These are phyloP conservation scores for Caloboletus inedulis DNA, from an alignment of 1,284 basidiomycete species.

Conservation along the genomic window DNA sequence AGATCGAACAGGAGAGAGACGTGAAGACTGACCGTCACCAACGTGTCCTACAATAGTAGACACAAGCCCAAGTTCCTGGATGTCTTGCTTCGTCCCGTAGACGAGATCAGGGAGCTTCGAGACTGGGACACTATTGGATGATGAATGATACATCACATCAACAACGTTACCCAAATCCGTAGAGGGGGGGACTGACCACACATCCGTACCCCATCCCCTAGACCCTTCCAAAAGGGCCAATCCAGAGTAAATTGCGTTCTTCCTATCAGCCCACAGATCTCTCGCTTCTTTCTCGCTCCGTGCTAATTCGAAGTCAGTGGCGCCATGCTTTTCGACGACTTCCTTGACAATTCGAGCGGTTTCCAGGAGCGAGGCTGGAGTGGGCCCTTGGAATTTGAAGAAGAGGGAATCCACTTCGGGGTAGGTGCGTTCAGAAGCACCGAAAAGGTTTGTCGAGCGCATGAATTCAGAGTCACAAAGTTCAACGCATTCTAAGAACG, in stretches of 20 bases:
- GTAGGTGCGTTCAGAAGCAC: constrained; percentile 57
- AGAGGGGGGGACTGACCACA: constrained; percentile 57
- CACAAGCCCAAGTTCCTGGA: constrained; percentile 55
- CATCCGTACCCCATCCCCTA: constrained; percentile 80
- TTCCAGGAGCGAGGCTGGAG: constrained; percentile 57
- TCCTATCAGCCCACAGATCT: constrained; percentile 82
- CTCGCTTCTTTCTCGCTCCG: constrained; percentile 64
- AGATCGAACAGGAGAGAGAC: neutral
- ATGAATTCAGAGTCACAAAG: constrained; percentile 73
- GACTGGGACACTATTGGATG: constrained; percentile 64
- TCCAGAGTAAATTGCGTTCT: constrained; percentile 76
- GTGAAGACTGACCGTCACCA: constrained; percentile 67
- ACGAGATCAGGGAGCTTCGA: constrained; percentile 76
- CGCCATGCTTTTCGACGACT: constrained; percentile 65
- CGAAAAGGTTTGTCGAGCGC: constrained; percentile 64
- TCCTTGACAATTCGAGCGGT: constrained; percentile 57
- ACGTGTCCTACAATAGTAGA: constrained; percentile 78
- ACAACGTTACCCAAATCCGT: neutral
- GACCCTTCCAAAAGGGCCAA: constrained; percentile 63
- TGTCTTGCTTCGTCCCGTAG: constrained; percentile 72
- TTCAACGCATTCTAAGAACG: constrained; percentile 68
- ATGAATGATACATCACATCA: neutral
- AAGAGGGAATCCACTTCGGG: constrained; percentile 75
- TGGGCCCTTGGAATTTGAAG: constrained; percentile 84
- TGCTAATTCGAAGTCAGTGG: constrained; percentile 69